These are phyloP conservation scores for Pichia sp. DNA, from an alignment of 1,139 yeast genomes.

Conservation along the genomic window DNA sequence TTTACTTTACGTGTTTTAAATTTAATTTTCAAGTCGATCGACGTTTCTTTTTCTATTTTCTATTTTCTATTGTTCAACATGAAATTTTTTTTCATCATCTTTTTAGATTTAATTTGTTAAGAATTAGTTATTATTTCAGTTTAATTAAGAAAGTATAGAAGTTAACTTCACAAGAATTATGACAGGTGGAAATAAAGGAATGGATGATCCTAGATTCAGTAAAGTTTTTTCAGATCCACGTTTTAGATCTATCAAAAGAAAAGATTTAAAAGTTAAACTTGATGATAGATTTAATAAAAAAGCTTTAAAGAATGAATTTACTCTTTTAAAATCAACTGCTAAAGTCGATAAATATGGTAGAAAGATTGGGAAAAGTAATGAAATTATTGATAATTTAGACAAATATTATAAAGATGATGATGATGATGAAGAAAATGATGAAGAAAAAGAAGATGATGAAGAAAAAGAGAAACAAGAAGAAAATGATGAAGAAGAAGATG, in stretches of 20 bases:
- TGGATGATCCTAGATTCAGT: slow-evolving; percentile 69
- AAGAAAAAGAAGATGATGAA: slow-evolving; percentile 14
- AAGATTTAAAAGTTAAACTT: slow-evolving; percentile 67
- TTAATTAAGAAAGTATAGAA: too few species aligned
- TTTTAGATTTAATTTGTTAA: too few species aligned
- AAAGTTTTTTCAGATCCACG: slow-evolving; percentile 84
- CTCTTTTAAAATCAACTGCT: slow-evolving; percentile 50
- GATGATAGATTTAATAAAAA: slow-evolving; percentile 80
- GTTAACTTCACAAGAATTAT: too few species aligned
- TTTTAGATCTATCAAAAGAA: slow-evolving; percentile 67
- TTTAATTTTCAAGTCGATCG: too few species aligned
- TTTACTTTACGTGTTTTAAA: too few species aligned
- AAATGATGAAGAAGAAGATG: slow-evolving; percentile 22
- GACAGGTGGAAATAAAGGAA: slow-evolving; percentile 2
- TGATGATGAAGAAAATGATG: slow-evolving; percentile 33
- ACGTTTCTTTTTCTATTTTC: too few species aligned
- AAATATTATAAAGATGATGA: slow-evolving; percentile 48
- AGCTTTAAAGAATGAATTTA: slow-evolving; percentile 41
- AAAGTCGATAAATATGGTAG: slow-evolving; percentile 87
- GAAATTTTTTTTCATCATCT: too few species aligned
- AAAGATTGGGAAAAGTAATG: slow-evolving; percentile 38
- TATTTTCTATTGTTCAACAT: too few species aligned
- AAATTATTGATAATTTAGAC: slow-evolving; percentile 40
- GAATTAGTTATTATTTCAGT: too few species aligned
- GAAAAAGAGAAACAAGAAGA: slow-evolving; percentile 6